A percentile compares a stretch with the other conserved stretches of the same genome.
phyloP scores from a whole-genome alignment of 192 early-diverging fungal species.

The Coemansia sp. region DNA sequence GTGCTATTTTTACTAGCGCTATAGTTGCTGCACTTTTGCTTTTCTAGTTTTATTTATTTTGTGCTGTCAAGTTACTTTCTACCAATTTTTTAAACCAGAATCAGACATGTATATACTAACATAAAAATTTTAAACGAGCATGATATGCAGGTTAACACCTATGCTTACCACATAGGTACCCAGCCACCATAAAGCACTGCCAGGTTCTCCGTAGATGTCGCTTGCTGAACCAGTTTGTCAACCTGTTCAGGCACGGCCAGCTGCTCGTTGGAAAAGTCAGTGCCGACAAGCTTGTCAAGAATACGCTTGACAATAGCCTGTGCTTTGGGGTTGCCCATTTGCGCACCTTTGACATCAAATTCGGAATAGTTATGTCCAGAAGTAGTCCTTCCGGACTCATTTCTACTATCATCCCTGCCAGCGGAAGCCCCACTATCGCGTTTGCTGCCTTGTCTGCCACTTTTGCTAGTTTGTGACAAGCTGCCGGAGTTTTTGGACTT shows the following conservation, averaged over 20 bases:
- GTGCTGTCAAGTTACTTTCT: not conserved
- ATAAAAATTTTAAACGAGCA: no score
- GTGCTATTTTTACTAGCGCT: not conserved
- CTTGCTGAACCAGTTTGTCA: constrained; percentile 87
- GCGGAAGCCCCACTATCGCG: not conserved
- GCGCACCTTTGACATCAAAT: constrained; percentile 34
- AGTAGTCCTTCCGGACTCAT: not conserved
- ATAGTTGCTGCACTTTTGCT: not conserved
- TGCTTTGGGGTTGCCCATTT: constrained; percentile 73
- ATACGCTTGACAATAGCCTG: constrained; percentile 87
- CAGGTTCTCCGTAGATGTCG: constrained; percentile 89
- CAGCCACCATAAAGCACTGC: constrained; percentile 36
- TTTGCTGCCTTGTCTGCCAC: not conserved
- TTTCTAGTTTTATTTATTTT: not conserved
- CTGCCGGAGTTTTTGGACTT: not conserved
- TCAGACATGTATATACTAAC: no score
- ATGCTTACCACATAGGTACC: constrained; percentile 47
- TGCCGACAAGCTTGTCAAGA: constrained; percentile 93
- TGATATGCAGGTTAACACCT: no score
- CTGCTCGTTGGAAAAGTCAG: constrained; percentile 82
- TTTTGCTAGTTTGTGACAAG: not conserved
- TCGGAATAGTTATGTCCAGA: constrained; percentile 10
- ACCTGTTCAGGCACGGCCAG: constrained; percentile 88
- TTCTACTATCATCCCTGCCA: not conserved
- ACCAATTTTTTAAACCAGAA: no score